Evolutionary conservation across 2,329 filamentous ascomycete species (phyloP).

Genomic region (Cadophora malorum): DNA sequence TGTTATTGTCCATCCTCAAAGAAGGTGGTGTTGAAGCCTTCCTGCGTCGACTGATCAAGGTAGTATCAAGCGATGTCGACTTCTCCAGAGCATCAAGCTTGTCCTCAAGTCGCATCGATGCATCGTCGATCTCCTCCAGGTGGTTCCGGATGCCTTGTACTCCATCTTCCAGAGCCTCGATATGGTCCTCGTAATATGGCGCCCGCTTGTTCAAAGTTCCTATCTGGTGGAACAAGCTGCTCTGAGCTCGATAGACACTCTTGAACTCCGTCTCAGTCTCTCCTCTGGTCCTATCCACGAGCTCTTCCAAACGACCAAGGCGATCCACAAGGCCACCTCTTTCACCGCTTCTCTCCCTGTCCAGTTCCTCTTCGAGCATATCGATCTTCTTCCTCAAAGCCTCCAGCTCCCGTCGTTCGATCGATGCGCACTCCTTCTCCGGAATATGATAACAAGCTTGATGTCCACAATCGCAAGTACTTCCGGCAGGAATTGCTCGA

Average conservation of each 20-base stretch:
- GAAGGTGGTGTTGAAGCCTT: constrained; percentile 43
- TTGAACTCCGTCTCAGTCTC: constrained; percentile 61
- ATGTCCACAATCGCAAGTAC: constrained; percentile 64
- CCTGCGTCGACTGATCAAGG: constrained; percentile 35
- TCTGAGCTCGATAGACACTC: constrained; percentile 60
- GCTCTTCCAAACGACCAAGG: constrained; percentile 56
- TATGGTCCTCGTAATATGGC: constrained; percentile 60
- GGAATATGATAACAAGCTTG: constrained; percentile 63
- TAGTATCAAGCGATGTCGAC: constrained; percentile 15
- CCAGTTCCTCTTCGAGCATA: constrained; percentile 53
- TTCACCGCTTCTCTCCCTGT: constrained; percentile 44
- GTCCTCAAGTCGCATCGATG: constrained; percentile 46
- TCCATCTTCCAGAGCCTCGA: constrained; percentile 56
- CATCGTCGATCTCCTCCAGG: constrained; percentile 45
- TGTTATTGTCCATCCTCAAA: constrained; percentile 20
- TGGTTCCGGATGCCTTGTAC: constrained; percentile 41
- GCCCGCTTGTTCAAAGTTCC: constrained; percentile 56
- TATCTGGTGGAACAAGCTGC: constrained; percentile 58
- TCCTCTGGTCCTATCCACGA: constrained; percentile 58
- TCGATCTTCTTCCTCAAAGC: constrained; percentile 55
- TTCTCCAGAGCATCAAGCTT: constrained; percentile 41
- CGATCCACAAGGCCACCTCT: constrained; percentile 39
- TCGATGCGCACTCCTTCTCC: constrained; percentile 52
- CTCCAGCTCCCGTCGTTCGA: constrained; percentile 56
- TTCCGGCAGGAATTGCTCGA: constrained; percentile 57